Conservation (phyloP, 2,329 filamentous ascomycete species). For the Aspergillus novoparasiticus region DNA sequence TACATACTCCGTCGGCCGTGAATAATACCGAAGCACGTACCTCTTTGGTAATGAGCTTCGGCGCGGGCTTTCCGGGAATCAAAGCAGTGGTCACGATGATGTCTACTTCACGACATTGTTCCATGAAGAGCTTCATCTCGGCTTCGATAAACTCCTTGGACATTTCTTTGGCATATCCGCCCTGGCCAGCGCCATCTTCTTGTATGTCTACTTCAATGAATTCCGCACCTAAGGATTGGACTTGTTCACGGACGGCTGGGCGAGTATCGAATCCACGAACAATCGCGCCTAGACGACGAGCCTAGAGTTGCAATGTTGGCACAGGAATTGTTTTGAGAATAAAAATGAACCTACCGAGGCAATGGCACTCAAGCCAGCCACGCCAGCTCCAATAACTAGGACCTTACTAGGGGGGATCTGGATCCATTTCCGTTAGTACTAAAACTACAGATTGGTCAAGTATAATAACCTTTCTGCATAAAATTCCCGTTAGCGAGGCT, state of each 20-base stretch:
- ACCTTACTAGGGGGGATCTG: conserved; percentile 89
- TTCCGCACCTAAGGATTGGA: conserved; percentile 86
- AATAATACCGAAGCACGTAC: conserved; percentile 28
- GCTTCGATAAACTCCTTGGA: conserved; percentile 90
- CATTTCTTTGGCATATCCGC: conserved; percentile 92
- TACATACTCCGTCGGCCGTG: no score
- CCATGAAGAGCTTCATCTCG: conserved; percentile 89
- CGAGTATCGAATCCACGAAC: conserved; percentile 91
- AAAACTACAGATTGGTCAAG: not conserved
- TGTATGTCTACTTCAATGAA: conserved; percentile 84
- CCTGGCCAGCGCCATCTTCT: conserved; percentile 81
- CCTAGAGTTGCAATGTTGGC: conserved; percentile 42
- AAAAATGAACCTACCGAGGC: conserved; percentile 59
- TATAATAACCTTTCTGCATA: conserved; percentile 28
- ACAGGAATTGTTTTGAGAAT: not conserved
- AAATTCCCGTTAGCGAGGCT: conserved; percentile 27
- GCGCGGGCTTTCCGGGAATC: conserved; percentile 81
- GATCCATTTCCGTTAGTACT: conserved; percentile 3
- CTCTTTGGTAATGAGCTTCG: conserved; percentile 78
- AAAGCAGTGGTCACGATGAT: conserved; percentile 93
- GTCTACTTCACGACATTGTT: conserved; percentile 84
- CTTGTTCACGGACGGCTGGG: conserved; percentile 82
- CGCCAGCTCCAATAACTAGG: conserved; percentile 85
- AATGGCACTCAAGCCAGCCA: conserved; percentile 86
- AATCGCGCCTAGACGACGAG: conserved; percentile 82